Conservation (phyloP, 2,329 filamentous ascomycete species). For the Seiridium unicorne region DNA sequence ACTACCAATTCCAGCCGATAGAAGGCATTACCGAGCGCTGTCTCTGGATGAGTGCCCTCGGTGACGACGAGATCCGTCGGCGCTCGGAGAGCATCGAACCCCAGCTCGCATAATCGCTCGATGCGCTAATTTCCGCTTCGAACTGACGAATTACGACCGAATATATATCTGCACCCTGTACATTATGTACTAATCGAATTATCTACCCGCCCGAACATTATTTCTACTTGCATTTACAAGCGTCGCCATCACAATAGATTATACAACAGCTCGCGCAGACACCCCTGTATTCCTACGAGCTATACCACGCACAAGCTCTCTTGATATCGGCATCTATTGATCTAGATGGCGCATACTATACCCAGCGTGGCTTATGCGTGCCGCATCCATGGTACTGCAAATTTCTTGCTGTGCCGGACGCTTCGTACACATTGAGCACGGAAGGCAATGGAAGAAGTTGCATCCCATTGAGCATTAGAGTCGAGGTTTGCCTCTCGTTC, state of each 20-base stretch:
- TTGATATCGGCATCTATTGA: not conserved
- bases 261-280: slow-evolving; percentile 3
- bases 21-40: slow-evolving; percentile 77
- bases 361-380: not conserved
- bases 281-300: slow-evolving; percentile 1
- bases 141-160: not conserved
- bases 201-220: not conserved
- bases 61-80: slow-evolving; percentile 69
- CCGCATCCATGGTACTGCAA: not conserved
- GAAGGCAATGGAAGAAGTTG: not conserved
- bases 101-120: slow-evolving; percentile 14
- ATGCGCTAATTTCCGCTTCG: not conserved
- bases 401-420: not conserved
- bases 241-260: not conserved
- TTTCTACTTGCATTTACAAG: slow-evolving; percentile 2
- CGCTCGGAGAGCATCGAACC: slow-evolving; percentile 48
- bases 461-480: not conserved
- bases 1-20: slow-evolving; percentile 71
- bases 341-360: not conserved
- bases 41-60: slow-evolving; percentile 79
- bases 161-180: not conserved
- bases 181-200: slow-evolving; percentile 2
- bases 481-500: not conserved
- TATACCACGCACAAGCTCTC: not conserved
- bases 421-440: not conserved